Evolutionary conservation across 805 yeast genomes (phyloP).

Genomic region (Teunomyces kruisii): DNA sequence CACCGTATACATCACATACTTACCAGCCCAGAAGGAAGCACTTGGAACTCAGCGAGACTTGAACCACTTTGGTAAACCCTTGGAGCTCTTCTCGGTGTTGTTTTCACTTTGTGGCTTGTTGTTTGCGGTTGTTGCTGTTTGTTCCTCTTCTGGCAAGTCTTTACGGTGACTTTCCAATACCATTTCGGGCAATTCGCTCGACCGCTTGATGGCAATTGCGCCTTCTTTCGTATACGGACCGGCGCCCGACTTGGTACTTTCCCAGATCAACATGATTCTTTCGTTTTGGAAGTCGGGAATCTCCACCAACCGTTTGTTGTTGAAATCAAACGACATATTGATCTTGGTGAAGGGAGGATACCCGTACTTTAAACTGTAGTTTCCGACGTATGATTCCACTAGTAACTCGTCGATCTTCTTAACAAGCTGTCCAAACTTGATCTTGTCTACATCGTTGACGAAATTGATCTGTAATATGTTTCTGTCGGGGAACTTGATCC

Average conservation of each 20-base stretch:
- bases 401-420: conserved; percentile 36
- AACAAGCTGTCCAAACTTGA: conserved; percentile 36
- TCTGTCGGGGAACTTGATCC: conserved; percentile 41
- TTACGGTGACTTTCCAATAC: conserved; percentile 32
- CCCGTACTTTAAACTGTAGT: conserved; percentile 32
- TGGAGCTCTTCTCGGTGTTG: not conserved
- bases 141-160: conserved; percentile 28
- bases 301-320: conserved; percentile 24
- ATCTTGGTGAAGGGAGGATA: conserved; percentile 39
- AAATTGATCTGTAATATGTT: conserved; percentile 35
- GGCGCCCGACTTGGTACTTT: conserved; percentile 5
- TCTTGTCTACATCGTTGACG: conserved; percentile 17
- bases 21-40: too few relatives aligned
- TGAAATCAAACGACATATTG: conserved; percentile 25
- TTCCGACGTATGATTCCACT: conserved; percentile 24
- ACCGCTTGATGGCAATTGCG: conserved; percentile 16
- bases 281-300: conserved; percentile 32
- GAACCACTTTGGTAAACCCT: conserved; percentile 14
- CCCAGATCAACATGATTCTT: conserved; percentile 38
- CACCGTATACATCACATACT: too few relatives aligned
- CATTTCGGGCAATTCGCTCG: conserved; percentile 36
- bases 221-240: conserved; percentile 30
- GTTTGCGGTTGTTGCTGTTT: not conserved
- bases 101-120: not conserved
- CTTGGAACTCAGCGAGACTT: conserved; percentile 6